Evolutionary conservation across 257 asterid species (phyloP).

Genomic region (Voacanga thouarsii): DNA sequence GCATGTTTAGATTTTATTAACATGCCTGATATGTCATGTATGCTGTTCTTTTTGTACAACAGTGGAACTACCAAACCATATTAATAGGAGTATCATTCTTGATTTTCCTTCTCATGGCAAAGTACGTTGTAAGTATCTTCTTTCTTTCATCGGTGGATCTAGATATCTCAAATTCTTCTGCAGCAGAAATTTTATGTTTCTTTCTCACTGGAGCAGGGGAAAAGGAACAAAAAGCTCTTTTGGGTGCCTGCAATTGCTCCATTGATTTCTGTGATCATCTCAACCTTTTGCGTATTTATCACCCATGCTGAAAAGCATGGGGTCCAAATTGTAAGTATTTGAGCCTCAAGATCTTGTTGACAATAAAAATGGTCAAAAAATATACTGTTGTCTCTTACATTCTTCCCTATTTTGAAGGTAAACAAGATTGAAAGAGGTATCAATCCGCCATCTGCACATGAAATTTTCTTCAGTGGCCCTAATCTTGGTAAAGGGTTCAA

Average conservation of each 20-base stretch:
- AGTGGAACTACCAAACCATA: conserved; percentile 86
- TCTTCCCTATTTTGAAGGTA: conserved; percentile 33
- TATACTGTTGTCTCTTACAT: not conserved
- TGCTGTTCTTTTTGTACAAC: conserved; percentile 7
- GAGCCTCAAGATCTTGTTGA: not conserved
- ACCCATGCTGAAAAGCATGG: conserved; percentile 68
- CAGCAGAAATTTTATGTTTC: not conserved
- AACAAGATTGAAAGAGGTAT: conserved; percentile 44
- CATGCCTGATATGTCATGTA: not conserved
- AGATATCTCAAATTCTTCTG: too few species aligned
- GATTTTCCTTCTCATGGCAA: conserved; percentile 51
- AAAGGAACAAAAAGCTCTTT: conserved; percentile 51
- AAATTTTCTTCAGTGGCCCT: conserved; percentile 53
- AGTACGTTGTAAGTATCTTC: conserved; percentile 55
- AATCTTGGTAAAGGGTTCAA: conserved; percentile 53
- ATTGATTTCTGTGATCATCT: conserved; percentile 54
- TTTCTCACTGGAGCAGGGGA: conserved; percentile 41
- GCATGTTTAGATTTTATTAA: not conserved
- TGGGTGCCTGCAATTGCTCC: conserved; percentile 89
- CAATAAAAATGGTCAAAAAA: not conserved
- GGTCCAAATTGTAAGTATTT: conserved; percentile 53
- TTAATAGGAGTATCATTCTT: conserved; percentile 59
- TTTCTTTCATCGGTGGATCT: not conserved
- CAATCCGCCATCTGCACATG: conserved; percentile 53
- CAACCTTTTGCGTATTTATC: conserved; percentile 59